Evolutionary conservation across 208 protist species (phyloP), one percentile per base, ranked within the genome.

Genomic region (Naegleria fowleri): DNA sequence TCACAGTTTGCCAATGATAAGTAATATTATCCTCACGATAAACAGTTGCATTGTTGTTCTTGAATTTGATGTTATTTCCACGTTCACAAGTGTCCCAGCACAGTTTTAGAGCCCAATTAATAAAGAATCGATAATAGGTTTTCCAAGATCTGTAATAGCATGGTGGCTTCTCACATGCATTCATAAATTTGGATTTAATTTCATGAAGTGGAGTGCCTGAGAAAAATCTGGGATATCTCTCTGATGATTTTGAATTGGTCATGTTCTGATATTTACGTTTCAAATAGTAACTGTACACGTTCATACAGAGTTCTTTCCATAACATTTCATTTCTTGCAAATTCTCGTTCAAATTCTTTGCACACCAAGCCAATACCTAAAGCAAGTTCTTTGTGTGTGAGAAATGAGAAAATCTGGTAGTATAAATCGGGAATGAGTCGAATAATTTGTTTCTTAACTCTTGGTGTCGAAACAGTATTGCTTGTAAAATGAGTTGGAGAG

Each of bases 231-330:
- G 83, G 15, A 86, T 6, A 38, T 19, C 41, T 48, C 9, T 48
- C 83, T 25, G 11, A 87, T 40, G 83, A 41, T 40, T 51, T 87
- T 22, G 15, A 25, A 38, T 33, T 52, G 29, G 85, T 40, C n/a
- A 33, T 15, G 55, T 38, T 48, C 36, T 36, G 39, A 29, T 39
- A 58, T 38, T 39, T 58, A 38, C 43, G 55, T 29, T 88, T 33
- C 3, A 40, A 22, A 25, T 39, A 40, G 40, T 88, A 88, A 25
- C 25, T 43, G 39, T 88, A 58, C 16, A 88, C 85, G n/a, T 88
- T 88, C 85, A 88, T 88, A 39, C 85, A 88, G 4, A 88, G 36
- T 36, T 88, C 85, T 19, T 88, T 88, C 85, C 85, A 88, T 38
- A 88, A 36, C 9, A 58, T 39, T 58, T 88, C 85, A 58, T 39